Evolutionary conservation across 129 eudicot species (phyloP).

Genomic region (Erigeron canadensis): DNA sequence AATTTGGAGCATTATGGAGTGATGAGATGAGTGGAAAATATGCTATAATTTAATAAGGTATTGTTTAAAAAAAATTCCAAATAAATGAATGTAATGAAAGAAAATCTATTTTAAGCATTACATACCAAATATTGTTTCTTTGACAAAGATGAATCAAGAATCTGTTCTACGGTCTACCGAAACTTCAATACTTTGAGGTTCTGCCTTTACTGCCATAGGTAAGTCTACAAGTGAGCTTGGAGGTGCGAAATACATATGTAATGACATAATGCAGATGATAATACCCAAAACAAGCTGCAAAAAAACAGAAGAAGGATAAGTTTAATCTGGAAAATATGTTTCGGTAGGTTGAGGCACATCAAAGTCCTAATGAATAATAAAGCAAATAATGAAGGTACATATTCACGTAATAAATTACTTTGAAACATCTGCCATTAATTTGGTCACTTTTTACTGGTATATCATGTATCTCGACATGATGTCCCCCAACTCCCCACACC

Average conservation of each 20-base stretch:
- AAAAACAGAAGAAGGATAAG: background rate
- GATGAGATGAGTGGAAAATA: background rate
- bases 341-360: constrained; percentile 2
- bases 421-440: background rate
- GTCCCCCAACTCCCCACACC: no score
- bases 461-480: no score
- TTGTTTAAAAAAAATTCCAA: background rate
- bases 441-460: no score
- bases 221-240: constrained; percentile 78
- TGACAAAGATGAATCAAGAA: constrained; percentile 41
- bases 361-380: constrained; percentile 1
- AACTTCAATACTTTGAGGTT: constrained; percentile 49
- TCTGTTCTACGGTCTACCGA: constrained; percentile 61
- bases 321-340: background rate
- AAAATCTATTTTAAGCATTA: background rate
- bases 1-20: no score
- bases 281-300: constrained; percentile 94
- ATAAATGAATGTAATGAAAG: constrained; percentile 18
- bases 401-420: background rate
- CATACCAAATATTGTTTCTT: constrained; percentile 39
- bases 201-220: constrained; percentile 55
- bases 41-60: background rate
- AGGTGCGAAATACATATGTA: constrained; percentile 97
- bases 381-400: no score
- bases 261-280: constrained; percentile 90